These are phyloP conservation scores for Arthrobotrys sinensis DNA, from an alignment of 2,329 filamentous ascomycete species.

Conservation along the genomic window DNA sequence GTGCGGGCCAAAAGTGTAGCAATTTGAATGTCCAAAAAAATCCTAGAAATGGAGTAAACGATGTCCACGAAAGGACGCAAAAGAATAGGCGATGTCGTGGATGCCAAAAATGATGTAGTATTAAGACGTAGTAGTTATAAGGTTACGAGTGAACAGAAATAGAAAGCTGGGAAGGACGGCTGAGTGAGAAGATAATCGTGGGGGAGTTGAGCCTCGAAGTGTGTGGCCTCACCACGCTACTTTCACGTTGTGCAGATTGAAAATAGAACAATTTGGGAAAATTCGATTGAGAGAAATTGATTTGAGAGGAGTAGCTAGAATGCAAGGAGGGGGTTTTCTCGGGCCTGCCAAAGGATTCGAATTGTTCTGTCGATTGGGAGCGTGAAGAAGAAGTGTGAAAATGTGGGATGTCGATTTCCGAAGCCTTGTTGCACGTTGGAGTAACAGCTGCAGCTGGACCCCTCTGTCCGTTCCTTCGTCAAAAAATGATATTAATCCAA, in stretches of 20 bases:
- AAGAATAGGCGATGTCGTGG: background rate
- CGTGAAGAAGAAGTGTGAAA: background rate
- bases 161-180: background rate
- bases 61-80: constrained; percentile 14
- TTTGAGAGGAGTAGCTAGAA: constrained; percentile 19
- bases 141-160: background rate
- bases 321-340: background rate
- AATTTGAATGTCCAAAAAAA: background rate
- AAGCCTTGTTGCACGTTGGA: constrained; percentile 2
- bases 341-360: constrained; percentile 46
- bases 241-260: constrained; percentile 3
- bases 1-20: constrained; percentile 36
- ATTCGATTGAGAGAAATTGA: background rate
- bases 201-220: constrained; percentile 2
- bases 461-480: background rate
- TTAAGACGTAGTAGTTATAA: constrained; percentile 6
- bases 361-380: constrained; percentile 11
- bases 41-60: constrained; percentile 5
- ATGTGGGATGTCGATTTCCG: constrained; percentile 17
- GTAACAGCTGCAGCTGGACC: background rate
- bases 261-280: background rate
- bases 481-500: constrained; percentile 1
- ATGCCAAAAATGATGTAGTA: background rate
- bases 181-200: background rate
- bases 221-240: constrained; percentile 9